phyloP scores from a whole-genome alignment of 1,284 basidiomycete genomes.

The Sporisorium scitamineum region DNA sequence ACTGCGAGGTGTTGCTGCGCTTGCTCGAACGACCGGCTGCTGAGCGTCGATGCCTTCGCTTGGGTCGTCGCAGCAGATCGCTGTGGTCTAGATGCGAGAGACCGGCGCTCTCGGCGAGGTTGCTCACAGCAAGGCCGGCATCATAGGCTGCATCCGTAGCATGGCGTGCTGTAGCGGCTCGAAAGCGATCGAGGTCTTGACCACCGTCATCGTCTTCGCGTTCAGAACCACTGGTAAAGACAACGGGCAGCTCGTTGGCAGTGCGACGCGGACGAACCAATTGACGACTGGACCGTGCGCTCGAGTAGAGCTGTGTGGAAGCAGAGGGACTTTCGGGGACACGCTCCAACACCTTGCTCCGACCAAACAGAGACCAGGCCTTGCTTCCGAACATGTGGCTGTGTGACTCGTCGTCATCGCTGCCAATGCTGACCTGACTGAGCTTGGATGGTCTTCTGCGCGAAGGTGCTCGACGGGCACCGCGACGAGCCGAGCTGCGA shows the following conservation, averaged over 20 bases:
- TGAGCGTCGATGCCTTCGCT: conserved; percentile 40
- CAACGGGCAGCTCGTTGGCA: conserved; percentile 21
- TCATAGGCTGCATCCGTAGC: conserved; percentile 15
- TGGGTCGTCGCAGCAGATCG: conserved; percentile 34
- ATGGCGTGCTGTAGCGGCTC: conserved; percentile 6
- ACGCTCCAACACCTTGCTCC: conserved; percentile 23
- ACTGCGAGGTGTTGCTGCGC: conserved; percentile 50
- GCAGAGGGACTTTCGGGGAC: conserved; percentile 27
- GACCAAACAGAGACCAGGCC: conserved; percentile 36
- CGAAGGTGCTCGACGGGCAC: conserved; percentile 9
- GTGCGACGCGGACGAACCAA: conserved; percentile 11
- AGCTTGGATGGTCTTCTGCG: conserved; percentile 32
- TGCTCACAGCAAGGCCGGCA: conserved; percentile 40
- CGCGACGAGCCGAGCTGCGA: conserved; percentile 24
- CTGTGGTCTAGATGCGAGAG: conserved; percentile 28
- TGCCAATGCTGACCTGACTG: conserved; percentile 26
- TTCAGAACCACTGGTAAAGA: conserved; percentile 41
- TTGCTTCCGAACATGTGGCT: conserved; percentile 39
- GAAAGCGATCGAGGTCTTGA: not conserved
- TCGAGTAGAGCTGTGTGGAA: conserved; percentile 44
- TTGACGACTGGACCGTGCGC: conserved; percentile 33
- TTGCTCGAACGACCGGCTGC: conserved; percentile 47
- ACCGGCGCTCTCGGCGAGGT: conserved; percentile 48
- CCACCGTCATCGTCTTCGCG: conserved; percentile 11
- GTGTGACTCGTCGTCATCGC: conserved; percentile 30